These are phyloP conservation scores for Akanthomyces lecanii DNA, from an alignment of 2,329 filamentous ascomycete species.

Conservation along the genomic window DNA sequence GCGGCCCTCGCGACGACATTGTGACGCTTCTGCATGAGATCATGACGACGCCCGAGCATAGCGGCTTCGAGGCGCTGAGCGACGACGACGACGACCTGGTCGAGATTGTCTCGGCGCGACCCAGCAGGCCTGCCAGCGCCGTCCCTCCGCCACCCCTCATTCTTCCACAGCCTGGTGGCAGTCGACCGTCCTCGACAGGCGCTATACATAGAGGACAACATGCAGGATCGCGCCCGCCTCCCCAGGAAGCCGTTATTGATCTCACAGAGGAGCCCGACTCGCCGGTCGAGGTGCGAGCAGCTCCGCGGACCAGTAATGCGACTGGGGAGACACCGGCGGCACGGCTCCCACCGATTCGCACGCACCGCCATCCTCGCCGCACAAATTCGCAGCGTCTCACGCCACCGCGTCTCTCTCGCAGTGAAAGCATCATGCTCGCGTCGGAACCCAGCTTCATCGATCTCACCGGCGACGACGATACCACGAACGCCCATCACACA, in stretches of 20 bases:
- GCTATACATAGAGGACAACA: not conserved
- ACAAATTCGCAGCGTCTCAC: slow-evolving; percentile 38
- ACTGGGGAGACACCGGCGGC: not conserved
- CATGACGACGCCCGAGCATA: slow-evolving; percentile 1
- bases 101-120: slow-evolving; percentile 25
- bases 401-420: slow-evolving; percentile 41
- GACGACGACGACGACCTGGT: slow-evolving; percentile 32
- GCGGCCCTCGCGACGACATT: not conserved
- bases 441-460: slow-evolving; percentile 43
- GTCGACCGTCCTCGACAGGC: not conserved
- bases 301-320: slow-evolving; percentile 23
- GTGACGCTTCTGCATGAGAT: not conserved
- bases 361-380: slow-evolving; percentile 36
- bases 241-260: slow-evolving; percentile 40
- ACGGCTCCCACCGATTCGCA: slow-evolving; percentile 12
- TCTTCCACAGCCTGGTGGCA: not conserved
- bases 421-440: slow-evolving; percentile 40
- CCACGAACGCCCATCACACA: slow-evolving; percentile 3
- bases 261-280: slow-evolving; percentile 49
- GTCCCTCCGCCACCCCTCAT: not conserved
- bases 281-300: slow-evolving; percentile 34
- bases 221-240: slow-evolving; percentile 20
- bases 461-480: slow-evolving; percentile 44
- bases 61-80: not conserved
- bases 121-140: slow-evolving; percentile 3